Evolutionary conservation across 75 land plant species (phyloP).

Genomic region (Pinus tabuliformis): DNA sequence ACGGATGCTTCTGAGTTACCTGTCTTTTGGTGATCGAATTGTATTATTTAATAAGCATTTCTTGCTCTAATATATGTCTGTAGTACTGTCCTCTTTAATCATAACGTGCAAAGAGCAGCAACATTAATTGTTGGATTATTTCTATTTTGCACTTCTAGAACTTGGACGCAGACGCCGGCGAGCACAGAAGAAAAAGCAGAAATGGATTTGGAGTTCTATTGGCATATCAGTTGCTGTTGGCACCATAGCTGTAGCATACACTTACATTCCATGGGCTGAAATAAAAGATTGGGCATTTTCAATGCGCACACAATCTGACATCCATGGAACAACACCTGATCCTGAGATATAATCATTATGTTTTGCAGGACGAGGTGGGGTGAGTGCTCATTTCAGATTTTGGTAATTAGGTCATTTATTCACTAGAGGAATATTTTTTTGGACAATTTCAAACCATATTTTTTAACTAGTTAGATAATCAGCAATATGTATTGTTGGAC

Average conservation of each 20-base stretch:
- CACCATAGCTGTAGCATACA: conserved; percentile 43
- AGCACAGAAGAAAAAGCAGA: conserved; percentile 51
- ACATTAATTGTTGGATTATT: neutral
- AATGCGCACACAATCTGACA: too few species aligned
- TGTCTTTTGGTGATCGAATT: neutral
- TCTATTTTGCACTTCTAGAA: conserved; percentile 30
- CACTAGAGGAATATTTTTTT: too few species aligned
- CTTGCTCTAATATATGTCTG: neutral
- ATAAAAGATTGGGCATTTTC: neutral
- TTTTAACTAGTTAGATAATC: too few species aligned
- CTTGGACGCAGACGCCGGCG: conserved; percentile 51
- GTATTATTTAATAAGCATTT: neutral
- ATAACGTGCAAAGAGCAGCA: neutral
- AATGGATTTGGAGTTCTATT: conserved; percentile 60
- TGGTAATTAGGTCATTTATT: too few species aligned
- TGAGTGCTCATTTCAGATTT: too few species aligned
- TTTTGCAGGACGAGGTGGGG: too few species aligned
- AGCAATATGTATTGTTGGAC: too few species aligned
- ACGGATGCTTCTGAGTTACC: neutral
- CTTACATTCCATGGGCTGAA: conserved; percentile 26
- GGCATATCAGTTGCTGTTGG: conserved; percentile 60
- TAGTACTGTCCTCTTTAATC: too few species aligned
- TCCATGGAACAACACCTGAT: too few species aligned
- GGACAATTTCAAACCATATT: too few species aligned
- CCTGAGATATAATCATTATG: too few species aligned